Base-by-base conservation (phyloP, 352 stramenopile genomes). In the Halophytophthora batemanensis region DNA sequence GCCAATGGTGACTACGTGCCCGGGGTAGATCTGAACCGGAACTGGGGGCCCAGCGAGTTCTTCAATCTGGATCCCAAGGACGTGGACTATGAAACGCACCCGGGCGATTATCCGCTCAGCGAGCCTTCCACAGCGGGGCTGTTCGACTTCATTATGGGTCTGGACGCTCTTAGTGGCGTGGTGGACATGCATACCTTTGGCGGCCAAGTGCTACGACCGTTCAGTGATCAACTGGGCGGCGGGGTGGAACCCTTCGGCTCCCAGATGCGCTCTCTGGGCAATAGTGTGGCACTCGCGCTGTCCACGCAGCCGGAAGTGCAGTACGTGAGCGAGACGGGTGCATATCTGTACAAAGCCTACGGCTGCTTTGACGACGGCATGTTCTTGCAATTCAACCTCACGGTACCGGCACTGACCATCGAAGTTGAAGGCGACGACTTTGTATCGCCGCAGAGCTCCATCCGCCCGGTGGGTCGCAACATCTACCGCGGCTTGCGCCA, bases 21-120 rank as follows among this genome's bases (percentile, higher is more conserved):
- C 4, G 73, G 78, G 17, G 79, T 92, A 18, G 82, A 92, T 58
- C 58, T 90, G 36, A 92, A 90, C 54, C 67, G 82, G 31, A 90
- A 92, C 45, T 90, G 75, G 53, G 71, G 69, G 12, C 78, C 78
- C 4, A 23, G 71, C 11, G 69, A 86, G 42, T 87, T 65, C 56
- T 86, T 84, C 28, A 75, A 88, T 31, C 22, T 69, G 1, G 64
- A 84, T 13, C 59, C 67, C 0, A 68, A 57, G 1, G 45, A 69
- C 14, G 54, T 74, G 11, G 58, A 71, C 28, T 45, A 53, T 1
- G 76, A 91, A 53, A 86, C 77, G 6, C 71, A 88, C 49, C 81
- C 81, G 13, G 81, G 81, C 1, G 46, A 69, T 28, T 58, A 66
- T 4, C 71, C 77, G 2, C 60, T 87, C 11, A 91, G 81, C 44